A percentile compares a stretch with the other conserved stretches of the same genome.
phyloP scores from a whole-genome alignment of 371 early-diverging fungal genomes.

The Mucor sp. region DNA sequence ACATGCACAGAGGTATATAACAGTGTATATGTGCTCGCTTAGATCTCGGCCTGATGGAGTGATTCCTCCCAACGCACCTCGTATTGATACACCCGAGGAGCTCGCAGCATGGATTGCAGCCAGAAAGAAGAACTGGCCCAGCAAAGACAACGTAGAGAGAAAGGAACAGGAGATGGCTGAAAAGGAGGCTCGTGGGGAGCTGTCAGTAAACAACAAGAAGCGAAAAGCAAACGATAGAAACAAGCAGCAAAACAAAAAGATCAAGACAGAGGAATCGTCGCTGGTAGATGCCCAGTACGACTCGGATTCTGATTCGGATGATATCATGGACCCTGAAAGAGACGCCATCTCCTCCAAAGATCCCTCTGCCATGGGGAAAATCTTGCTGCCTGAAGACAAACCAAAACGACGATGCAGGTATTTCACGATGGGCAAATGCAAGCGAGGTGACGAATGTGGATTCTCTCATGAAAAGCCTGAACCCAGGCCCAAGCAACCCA shows the following conservation, averaged over 20 bases:
- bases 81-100: constrained; percentile 60
- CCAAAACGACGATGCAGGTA: constrained; percentile 43
- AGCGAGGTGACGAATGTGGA: constrained; percentile 46
- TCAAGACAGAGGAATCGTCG: background rate
- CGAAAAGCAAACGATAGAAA: constrained; percentile 4
- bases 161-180: constrained; percentile 46
- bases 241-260: constrained; percentile 6
- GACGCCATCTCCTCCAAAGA: constrained; percentile 62
- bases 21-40: too few relatives aligned
- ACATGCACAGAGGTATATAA: too few relatives aligned
- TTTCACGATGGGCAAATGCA: constrained; percentile 50
- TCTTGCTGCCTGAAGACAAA: constrained; percentile 35
- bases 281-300: constrained; percentile 11
- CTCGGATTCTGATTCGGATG: constrained; percentile 23
- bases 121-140: constrained; percentile 70
- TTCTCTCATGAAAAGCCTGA: constrained; percentile 52
- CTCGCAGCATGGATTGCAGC: constrained; percentile 70
- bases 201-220: constrained; percentile 7
- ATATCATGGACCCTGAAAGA: constrained; percentile 47
- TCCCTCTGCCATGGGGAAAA: constrained; percentile 47
- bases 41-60: constrained; percentile 44
- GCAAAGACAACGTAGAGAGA: constrained; percentile 54
- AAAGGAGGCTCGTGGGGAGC: constrained; percentile 33
- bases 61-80: constrained; percentile 47
- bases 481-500: constrained; percentile 23